Conservation (phyloP, 2,329 filamentous ascomycete species). For the Drechslerella dactyloides region DNA sequence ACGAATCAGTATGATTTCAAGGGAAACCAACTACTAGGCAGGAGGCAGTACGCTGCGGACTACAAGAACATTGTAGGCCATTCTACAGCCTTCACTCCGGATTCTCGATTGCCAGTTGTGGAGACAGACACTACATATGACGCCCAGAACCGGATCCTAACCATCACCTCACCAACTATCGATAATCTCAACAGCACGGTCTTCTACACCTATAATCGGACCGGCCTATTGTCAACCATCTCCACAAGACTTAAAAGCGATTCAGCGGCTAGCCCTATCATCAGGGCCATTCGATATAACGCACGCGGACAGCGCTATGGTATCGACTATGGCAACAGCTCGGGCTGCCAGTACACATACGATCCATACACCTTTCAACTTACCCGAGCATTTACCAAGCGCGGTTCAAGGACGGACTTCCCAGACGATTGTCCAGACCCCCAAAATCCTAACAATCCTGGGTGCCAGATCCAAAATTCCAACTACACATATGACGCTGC, state of each 20-base stretch:
- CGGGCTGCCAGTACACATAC: constrained; percentile 16
- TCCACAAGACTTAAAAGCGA: not conserved
- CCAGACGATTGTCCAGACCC: constrained; percentile 12
- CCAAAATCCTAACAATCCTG: not conserved
- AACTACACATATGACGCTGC: constrained; percentile 52
- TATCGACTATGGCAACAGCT: constrained; percentile 27
- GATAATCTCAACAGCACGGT: not conserved
- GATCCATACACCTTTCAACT: constrained; percentile 8
- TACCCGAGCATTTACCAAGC: constrained; percentile 1
- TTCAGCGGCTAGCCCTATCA: not conserved
- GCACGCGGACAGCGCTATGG: constrained; percentile 4
- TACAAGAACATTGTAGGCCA: constrained; percentile 12
- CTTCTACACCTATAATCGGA: not conserved
- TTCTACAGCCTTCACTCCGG: not conserved
- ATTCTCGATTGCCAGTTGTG: constrained; percentile 10
- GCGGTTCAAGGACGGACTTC: constrained; percentile 8
- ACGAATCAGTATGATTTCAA: constrained; percentile 48
- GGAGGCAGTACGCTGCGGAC: constrained; percentile 4
- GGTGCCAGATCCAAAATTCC: constrained; percentile 48
- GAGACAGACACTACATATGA: not conserved
- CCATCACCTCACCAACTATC: not conserved
- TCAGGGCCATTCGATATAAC: constrained; percentile 16
- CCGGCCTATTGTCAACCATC: not conserved
- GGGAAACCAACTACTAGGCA: constrained; percentile 28
- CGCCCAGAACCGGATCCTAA: constrained; percentile 20